A percentile compares a stretch with the other conserved stretches of the same genome.
phyloP scores from a whole-genome alignment of 2,329 filamentous ascomycete species.

The Fusarium pseudoanthophilum region DNA sequence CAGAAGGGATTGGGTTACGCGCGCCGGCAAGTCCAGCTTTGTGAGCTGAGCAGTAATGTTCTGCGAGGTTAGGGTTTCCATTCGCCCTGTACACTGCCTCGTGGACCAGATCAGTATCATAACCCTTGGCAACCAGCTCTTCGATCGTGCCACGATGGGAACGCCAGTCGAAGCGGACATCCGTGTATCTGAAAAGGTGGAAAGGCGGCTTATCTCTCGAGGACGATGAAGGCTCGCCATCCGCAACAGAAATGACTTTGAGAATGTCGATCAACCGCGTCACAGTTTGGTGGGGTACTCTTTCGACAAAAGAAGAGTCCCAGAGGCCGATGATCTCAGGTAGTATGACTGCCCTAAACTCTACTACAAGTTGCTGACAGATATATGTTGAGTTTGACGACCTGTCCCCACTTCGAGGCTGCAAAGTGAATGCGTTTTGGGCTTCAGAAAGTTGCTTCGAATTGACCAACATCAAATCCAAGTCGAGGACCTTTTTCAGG shows the following conservation, averaged over 20 bases:
- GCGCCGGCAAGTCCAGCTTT: slow-evolving; percentile 65
- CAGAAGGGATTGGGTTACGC: slow-evolving; percentile 73
- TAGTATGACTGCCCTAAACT: slow-evolving; percentile 82
- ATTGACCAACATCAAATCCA: slow-evolving; percentile 81
- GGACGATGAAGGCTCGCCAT: slow-evolving; percentile 75
- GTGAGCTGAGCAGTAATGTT: slow-evolving; percentile 80
- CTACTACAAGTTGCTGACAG: slow-evolving; percentile 82
- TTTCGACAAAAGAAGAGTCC: slow-evolving; percentile 86
- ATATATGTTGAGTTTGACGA: slow-evolving; percentile 54
- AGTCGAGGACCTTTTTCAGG: slow-evolving; percentile 84
- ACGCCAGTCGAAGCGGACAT: slow-evolving; percentile 60
- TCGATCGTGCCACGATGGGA: slow-evolving; percentile 45
- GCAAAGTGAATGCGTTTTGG: slow-evolving; percentile 63
- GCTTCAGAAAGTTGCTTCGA: slow-evolving; percentile 86
- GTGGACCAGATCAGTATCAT: slow-evolving; percentile 70
- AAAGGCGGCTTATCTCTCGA: slow-evolving; percentile 64
- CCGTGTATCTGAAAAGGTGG: slow-evolving; percentile 57
- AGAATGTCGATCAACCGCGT: slow-evolving; percentile 86
- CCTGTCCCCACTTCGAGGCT: slow-evolving; percentile 54
- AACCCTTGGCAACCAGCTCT: slow-evolving; percentile 49
- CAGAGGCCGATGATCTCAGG: slow-evolving; percentile 82
- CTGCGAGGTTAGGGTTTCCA: slow-evolving; percentile 68
- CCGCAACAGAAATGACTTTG: slow-evolving; percentile 79
- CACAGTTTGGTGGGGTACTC: slow-evolving; percentile 78
- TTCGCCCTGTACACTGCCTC: slow-evolving; percentile 89